phyloP scores from a whole-genome alignment of 2,329 filamentous ascomycete species.

The Verticillium longisporum region DNA sequence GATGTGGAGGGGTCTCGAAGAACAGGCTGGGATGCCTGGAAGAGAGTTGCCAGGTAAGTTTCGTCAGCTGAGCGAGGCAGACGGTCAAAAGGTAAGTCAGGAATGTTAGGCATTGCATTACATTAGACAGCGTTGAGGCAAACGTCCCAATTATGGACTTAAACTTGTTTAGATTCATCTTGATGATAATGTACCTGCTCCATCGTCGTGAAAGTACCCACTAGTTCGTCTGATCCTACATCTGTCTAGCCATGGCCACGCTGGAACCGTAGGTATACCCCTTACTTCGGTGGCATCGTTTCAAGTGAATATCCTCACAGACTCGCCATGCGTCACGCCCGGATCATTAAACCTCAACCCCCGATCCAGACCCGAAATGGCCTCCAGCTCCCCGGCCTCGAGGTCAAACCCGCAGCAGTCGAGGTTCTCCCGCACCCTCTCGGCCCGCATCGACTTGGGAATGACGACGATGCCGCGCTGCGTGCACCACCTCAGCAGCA shows the following conservation, averaged over 20 bases:
- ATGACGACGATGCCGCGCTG: conserved; percentile 57
- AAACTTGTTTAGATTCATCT: not conserved
- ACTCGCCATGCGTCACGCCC: conserved; percentile 13
- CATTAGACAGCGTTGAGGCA: not conserved
- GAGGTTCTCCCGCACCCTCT: conserved; percentile 45
- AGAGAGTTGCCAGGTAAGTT: not conserved
- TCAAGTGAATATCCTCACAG: conserved; percentile 22
- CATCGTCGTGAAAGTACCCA: too few relatives aligned
- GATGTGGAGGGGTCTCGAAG: not conserved
- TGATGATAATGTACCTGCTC: not conserved
- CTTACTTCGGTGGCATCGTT: too few relatives aligned
- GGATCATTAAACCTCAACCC: conserved; percentile 56
- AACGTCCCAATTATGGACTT: not conserved
- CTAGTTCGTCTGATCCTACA: too few relatives aligned
- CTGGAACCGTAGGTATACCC: too few relatives aligned
- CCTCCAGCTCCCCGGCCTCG: conserved; percentile 45
- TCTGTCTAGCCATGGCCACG: too few relatives aligned
- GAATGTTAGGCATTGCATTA: not conserved
- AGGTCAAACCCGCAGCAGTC: conserved; percentile 50
- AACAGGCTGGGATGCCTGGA: not conserved
- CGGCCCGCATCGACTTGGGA: conserved; percentile 51
- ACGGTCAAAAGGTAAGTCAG: not conserved
- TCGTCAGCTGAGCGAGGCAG: not conserved
- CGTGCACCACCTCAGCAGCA: conserved; percentile 60
- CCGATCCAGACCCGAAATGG: conserved; percentile 45